phyloP scores from a whole-genome alignment of 805 yeast genomes.

The Wickerhamiella lipophila region DNA sequence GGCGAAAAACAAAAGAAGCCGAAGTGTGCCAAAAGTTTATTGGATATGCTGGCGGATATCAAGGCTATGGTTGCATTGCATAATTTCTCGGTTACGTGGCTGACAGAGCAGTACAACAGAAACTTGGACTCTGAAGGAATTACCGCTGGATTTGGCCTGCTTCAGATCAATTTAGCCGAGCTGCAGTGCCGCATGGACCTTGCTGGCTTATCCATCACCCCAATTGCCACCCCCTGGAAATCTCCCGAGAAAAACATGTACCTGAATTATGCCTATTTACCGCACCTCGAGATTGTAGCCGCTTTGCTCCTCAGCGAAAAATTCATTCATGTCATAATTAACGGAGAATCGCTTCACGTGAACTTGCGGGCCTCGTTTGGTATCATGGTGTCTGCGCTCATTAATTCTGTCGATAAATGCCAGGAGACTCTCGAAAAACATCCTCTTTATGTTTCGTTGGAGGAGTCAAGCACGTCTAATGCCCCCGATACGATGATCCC shows the following conservation, averaged over 20 bases:
- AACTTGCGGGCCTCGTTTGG: slow-evolving; percentile 23
- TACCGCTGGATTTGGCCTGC: slow-evolving; percentile 63
- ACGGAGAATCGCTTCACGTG: slow-evolving; percentile 24
- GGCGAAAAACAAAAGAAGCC: background rate
- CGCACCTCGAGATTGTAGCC: slow-evolving; percentile 21
- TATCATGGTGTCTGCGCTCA: slow-evolving; percentile 39
- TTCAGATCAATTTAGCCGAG: slow-evolving; percentile 52
- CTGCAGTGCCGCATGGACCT: slow-evolving; percentile 55
- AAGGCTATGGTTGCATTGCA: slow-evolving; percentile 22
- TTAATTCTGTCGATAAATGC: slow-evolving; percentile 31
- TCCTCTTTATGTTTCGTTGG: background rate
- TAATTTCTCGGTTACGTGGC: slow-evolving; percentile 67
- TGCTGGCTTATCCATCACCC: slow-evolving; percentile 55
- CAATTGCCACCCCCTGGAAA: slow-evolving; percentile 27
- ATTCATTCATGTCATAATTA: slow-evolving; percentile 16
- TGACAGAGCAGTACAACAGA: slow-evolving; percentile 23
- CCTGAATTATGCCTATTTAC: slow-evolving; percentile 23
- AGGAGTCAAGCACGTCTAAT: too few species aligned
- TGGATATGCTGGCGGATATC: background rate
- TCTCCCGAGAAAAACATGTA: slow-evolving; percentile 40
- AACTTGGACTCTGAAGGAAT: slow-evolving; percentile 43
- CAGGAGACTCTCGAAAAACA: background rate
- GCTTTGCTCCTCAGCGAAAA: slow-evolving; percentile 11
- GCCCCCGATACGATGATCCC: background rate
- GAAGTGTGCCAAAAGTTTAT: background rate